A percentile compares a stretch with the other conserved stretches of the same genome.
Evolutionary conservation across 2,329 filamentous ascomycete species (phyloP).

Genomic region (Ceratocystis cubensis): DNA sequence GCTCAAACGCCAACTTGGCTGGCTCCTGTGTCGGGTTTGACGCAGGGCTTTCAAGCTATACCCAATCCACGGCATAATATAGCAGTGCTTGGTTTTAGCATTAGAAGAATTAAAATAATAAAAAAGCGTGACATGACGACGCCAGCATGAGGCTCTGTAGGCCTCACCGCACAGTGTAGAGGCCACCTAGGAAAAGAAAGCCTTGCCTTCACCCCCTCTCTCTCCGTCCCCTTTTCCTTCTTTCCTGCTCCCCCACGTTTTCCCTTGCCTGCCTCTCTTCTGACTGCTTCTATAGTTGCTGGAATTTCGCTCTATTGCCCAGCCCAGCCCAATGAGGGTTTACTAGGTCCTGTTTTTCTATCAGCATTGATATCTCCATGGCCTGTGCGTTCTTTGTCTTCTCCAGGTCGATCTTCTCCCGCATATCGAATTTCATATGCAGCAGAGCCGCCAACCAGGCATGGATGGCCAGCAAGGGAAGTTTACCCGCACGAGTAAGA

Average conservation of each 20-base stretch:
- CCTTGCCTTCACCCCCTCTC: neutral
- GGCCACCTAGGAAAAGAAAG: neutral
- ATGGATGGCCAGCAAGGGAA: neutral
- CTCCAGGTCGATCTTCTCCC: neutral
- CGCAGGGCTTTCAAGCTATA: neutral
- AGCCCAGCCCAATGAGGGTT: neutral
- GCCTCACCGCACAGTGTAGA: neutral
- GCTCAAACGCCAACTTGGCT: neutral
- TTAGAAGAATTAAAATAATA: neutral
- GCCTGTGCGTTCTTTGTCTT: neutral
- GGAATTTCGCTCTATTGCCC: neutral
- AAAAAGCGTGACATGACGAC: neutral
- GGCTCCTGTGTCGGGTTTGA: neutral
- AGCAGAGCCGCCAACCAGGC: slow-evolving; percentile 2
- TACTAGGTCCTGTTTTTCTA: neutral
- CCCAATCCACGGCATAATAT: neutral
- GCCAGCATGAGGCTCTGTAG: neutral
- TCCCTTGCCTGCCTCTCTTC: neutral
- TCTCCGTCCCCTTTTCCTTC: neutral
- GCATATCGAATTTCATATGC: neutral
- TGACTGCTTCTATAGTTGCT: neutral
- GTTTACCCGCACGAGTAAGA: slow-evolving; percentile 6
- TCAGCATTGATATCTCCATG: neutral
- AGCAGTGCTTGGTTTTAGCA: neutral
- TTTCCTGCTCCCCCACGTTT: neutral